phyloP scores from a whole-genome alignment of 2,329 filamentous ascomycete genomes.

The Tolypocladium cylindrosporum region DNA sequence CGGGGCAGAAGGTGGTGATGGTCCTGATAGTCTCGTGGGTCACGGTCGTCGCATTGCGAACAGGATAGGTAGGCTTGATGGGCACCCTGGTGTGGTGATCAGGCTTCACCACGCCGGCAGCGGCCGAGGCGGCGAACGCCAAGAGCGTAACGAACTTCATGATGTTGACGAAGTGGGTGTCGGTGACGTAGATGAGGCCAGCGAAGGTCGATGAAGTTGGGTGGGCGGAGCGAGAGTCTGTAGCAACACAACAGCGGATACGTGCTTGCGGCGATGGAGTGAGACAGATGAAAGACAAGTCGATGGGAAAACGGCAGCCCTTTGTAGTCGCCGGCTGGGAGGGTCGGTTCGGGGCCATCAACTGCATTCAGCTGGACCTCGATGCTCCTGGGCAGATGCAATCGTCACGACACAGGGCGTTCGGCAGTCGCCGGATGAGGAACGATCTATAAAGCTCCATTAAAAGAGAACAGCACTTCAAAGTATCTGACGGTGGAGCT shows the following conservation, averaged over 20 bases:
- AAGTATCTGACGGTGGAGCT: not conserved
- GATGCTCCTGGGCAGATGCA: not conserved
- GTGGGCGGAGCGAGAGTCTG: not conserved
- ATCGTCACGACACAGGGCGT: not conserved
- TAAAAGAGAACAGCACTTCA: not conserved
- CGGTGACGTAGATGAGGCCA: not conserved
- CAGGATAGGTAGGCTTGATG: not conserved
- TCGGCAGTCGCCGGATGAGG: not conserved
- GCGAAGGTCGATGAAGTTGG: constrained; percentile 9
- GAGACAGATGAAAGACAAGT: not conserved
- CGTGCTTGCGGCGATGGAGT: not conserved
- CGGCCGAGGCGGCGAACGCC: constrained; percentile 5
- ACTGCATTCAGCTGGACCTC: constrained; percentile 4
- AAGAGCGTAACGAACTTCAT: constrained; percentile 26
- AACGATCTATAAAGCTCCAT: not conserved
- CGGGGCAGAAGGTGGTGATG: constrained; percentile 33
- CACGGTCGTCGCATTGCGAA: not conserved
- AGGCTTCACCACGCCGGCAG: not conserved
- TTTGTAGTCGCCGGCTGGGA: constrained; percentile 7
- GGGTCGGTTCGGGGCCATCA: not conserved
- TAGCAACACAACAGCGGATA: not conserved
- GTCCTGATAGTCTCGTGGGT: constrained; percentile 17
- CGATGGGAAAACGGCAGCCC: constrained; percentile 4
- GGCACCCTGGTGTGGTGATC: not conserved
- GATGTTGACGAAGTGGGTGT: constrained; percentile 6